Conservation (phyloP, 192 early-diverging fungal genomes). For the Backusella psychrophila region DNA sequence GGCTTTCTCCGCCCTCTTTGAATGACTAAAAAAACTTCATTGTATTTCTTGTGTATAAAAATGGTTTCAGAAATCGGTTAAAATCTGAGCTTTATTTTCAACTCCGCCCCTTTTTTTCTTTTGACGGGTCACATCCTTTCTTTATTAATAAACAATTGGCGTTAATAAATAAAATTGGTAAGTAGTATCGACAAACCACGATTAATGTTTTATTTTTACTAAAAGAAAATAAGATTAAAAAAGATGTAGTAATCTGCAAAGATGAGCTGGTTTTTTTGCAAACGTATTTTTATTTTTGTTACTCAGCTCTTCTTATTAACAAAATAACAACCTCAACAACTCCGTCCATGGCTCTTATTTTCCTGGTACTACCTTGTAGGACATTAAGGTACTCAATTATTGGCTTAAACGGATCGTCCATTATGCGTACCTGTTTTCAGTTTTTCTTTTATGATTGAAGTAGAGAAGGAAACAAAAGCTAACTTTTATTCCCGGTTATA, state of each 20-base stretch:
- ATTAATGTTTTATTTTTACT: background rate
- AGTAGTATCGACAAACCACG: background rate
- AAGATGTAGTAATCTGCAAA: background rate
- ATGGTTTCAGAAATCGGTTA: slow-evolving; percentile 4
- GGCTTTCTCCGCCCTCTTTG: background rate
- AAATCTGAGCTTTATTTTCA: slow-evolving; percentile 1
- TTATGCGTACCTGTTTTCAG: background rate
- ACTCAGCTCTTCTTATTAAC: background rate
- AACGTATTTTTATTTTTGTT: background rate
- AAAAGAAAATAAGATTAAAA: background rate
- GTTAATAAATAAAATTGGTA: background rate
- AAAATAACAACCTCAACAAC: background rate
- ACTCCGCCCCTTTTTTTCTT: background rate
- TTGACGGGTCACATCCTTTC: background rate
- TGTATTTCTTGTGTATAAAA: background rate
- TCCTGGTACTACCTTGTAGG: background rate
- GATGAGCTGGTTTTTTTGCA: background rate
- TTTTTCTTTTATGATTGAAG: background rate
- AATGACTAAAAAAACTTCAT: background rate
- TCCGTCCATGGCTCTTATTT: background rate
- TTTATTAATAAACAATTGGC: background rate
- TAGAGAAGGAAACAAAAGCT: background rate
- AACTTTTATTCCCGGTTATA: background rate
- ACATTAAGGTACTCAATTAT: background rate
- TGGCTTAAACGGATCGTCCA: slow-evolving; percentile 1